phyloP scores from a whole-genome alignment of 805 yeast species.

The Barnettozyma pratensis region DNA sequence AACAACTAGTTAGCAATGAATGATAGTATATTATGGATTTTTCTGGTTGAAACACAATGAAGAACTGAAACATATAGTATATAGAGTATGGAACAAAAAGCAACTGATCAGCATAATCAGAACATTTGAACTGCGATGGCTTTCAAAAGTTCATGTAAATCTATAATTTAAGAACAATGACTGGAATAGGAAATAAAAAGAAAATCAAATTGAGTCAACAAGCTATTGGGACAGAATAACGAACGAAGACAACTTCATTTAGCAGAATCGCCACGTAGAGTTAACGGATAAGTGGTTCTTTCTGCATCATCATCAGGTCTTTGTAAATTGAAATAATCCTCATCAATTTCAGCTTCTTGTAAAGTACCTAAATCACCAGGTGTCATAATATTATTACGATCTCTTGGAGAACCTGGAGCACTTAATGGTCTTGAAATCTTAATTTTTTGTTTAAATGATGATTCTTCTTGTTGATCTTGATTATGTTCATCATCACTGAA shows the following conservation, averaged over 20 bases:
- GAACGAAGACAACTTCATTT: neutral
- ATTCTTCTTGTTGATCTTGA: conserved; percentile 15
- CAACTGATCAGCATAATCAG: no score
- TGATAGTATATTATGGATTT: no score
- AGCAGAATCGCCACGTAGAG: conserved; percentile 44
- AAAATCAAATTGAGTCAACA: neutral
- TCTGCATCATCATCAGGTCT: conserved; percentile 42
- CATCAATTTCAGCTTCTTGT: conserved; percentile 81
- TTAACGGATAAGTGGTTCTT: conserved; percentile 39
- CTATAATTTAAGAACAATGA: no score
- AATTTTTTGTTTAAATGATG: conserved; percentile 39
- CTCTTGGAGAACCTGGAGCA: conserved; percentile 96
- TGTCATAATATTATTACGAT: conserved; percentile 74
- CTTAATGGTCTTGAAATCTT: conserved; percentile 89
- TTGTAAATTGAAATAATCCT: conserved; percentile 62
- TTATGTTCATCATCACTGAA: conserved; percentile 36
- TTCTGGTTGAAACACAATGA: no score
- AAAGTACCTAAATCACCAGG: conserved; percentile 98
- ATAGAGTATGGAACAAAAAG: no score
- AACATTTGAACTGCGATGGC: no score
- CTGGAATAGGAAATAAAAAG: no score
- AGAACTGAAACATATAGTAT: no score
- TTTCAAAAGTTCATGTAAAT: no score
- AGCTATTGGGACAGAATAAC: neutral
- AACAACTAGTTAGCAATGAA: no score